Base-by-base conservation (phyloP, 2,329 filamentous ascomycete genomes). In the Colletotrichum phormii region DNA sequence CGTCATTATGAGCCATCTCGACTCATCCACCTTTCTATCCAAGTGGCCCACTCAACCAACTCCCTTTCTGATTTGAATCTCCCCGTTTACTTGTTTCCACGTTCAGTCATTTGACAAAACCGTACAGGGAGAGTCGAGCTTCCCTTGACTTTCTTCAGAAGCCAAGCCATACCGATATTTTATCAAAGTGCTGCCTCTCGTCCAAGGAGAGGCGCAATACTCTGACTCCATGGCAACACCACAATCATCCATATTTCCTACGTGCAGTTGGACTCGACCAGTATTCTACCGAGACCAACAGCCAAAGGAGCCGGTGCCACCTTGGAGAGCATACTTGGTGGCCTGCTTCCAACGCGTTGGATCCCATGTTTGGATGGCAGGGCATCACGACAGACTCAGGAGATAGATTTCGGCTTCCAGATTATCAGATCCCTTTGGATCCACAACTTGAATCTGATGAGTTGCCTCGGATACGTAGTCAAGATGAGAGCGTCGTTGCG, bases 1-100 rank as follows among this genome's bases (percentile, higher is more conserved):
- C 18, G 22, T 71, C 62, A 55, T 61, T 66, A 71, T 61, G 24
- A 71, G 62, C 42, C 55, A 55, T 67, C 46, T 29, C n/a, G 63
- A 71, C 33, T 71, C 63, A 71, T 26, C 33, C 9, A 15, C 13
- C 31, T 12, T 18, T 22, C 55, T 46, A 54, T n/a, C 8, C 4
- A 49, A 15, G 3, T n/a, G 3, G 18, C 42, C 42, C 42, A 49
- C 42, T 18, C 42, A n/a, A 49, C 1, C 42, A 49, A 2, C 42
- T 49, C 18, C 42, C 3, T 49, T n/a, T 49, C 42, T n/a, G 18
- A 49, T 49, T 49, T n/a, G 42, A 49, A n/a, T n/a, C 15, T 49
- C 42, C 18, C 18, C 18, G 7, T 18, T n/a, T 8, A 49, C 15
- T 49, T 18, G 42, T n/a, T 49, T 49, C 42, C 7, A 49, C 42